phyloP scores from a whole-genome alignment of 2,329 filamentous ascomycete genomes.

The Colletotrichum scovillei region DNA sequence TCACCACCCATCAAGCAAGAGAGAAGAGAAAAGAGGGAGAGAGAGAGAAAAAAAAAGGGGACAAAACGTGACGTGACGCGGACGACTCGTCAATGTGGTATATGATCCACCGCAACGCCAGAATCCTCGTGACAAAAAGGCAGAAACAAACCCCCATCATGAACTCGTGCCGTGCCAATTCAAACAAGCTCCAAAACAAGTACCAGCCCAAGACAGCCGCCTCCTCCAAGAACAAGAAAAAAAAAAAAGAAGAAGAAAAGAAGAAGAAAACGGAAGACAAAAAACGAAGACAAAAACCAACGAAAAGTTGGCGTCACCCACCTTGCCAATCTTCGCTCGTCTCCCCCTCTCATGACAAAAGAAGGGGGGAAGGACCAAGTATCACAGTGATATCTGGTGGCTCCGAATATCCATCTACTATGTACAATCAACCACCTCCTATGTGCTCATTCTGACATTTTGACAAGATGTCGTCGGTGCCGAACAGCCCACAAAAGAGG shows the following conservation, averaged over 20 bases:
- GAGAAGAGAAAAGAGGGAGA: constrained; percentile 30
- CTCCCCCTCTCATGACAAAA: not conserved
- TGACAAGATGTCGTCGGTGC: not conserved
- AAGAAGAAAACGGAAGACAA: no score
- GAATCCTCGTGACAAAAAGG: constrained; percentile 20
- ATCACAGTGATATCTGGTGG: not conserved
- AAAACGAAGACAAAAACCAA: not conserved
- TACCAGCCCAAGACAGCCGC: constrained; percentile 12
- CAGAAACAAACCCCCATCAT: constrained; percentile 26
- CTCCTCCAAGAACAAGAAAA: not conserved
- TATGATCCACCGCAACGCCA: constrained; percentile 35
- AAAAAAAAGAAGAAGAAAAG: not conserved
- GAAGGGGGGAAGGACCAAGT: not conserved
- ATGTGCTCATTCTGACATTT: not conserved
- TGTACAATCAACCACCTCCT: constrained; percentile 16
- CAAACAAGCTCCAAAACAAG: not conserved
- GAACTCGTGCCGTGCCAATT: constrained; percentile 11
- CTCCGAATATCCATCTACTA: constrained; percentile 13
- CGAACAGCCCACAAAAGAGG: not conserved
- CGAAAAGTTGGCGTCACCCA: not conserved
- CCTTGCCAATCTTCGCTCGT: not conserved
- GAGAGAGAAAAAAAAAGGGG: not conserved
- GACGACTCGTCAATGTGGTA: constrained; percentile 35
- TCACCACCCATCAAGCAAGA: not conserved
- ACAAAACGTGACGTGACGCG: constrained; percentile 27